phyloP scores from a whole-genome alignment of 2,329 filamentous ascomycete species.

The Diaporthe capsici region DNA sequence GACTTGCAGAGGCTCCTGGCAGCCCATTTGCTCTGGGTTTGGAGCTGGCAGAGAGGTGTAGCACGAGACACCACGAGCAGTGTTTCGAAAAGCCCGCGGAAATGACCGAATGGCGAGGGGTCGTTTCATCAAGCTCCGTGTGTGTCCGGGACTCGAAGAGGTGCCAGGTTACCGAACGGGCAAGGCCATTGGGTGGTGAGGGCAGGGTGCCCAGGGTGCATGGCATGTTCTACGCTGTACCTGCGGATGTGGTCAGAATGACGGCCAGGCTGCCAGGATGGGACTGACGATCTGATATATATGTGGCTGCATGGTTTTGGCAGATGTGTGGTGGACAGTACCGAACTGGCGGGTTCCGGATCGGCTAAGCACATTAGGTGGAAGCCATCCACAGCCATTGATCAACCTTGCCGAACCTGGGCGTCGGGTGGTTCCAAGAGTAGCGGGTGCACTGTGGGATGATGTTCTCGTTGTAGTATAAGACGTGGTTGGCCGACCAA shows the following conservation, averaged over 20 bases:
- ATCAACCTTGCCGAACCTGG: slow-evolving; percentile 15
- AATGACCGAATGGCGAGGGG: slow-evolving; percentile 31
- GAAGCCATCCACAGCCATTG: slow-evolving; percentile 23
- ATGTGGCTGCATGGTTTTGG: slow-evolving; percentile 32
- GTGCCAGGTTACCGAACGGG: not conserved
- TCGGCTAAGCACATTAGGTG: slow-evolving; percentile 33
- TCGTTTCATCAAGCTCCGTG: slow-evolving; percentile 26
- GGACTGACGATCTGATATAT: slow-evolving; percentile 28
- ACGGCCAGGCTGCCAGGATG: slow-evolving; percentile 10
- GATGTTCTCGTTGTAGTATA: not conserved
- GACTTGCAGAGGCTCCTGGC: slow-evolving; percentile 17
- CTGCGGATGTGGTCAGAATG: slow-evolving; percentile 18
- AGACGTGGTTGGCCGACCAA: not conserved
- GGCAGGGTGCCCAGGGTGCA: not conserved
- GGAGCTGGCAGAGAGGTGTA: slow-evolving; percentile 3
- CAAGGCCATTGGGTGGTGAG: not conserved
- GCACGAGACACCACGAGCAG: slow-evolving; percentile 25
- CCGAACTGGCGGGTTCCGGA: slow-evolving; percentile 33
- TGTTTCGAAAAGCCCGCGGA: slow-evolving; percentile 29
- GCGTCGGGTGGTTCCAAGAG: slow-evolving; percentile 6
- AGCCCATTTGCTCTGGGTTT: not conserved
- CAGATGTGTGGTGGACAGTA: slow-evolving; percentile 34
- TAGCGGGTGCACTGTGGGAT: not conserved
- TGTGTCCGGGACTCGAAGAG: slow-evolving; percentile 9
- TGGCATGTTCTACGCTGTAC: not conserved